These are phyloP conservation scores for Tulasnella sp. DNA, from an alignment of 768 basidiomycete genomes.

Conservation along the genomic window DNA sequence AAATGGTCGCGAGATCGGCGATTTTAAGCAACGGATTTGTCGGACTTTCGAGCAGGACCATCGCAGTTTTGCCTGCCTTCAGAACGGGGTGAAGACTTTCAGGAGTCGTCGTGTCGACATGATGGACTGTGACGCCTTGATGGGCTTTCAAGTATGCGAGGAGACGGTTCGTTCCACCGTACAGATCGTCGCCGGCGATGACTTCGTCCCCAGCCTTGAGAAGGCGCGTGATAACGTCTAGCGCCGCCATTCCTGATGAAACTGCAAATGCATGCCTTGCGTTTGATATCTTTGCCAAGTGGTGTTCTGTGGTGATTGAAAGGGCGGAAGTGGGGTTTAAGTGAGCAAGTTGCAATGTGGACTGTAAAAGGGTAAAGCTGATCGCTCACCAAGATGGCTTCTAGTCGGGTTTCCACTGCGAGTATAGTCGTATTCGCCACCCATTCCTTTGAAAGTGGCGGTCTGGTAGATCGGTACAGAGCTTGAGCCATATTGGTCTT, in stretches of 20 bases:
- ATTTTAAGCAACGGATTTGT: constrained; percentile 97
- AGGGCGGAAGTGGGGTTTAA: not conserved
- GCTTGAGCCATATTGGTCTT: constrained; percentile 93
- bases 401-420: constrained; percentile 96
- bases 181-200: constrained; percentile 94
- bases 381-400: constrained; percentile 75
- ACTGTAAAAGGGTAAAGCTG: not conserved
- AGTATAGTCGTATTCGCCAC: constrained; percentile 87
- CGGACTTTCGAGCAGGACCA: constrained; percentile 96
- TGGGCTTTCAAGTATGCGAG: constrained; percentile 83
- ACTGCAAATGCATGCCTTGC: constrained; percentile 87
- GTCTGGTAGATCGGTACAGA: constrained; percentile 98
- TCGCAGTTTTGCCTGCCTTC: constrained; percentile 69
- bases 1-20: constrained; percentile 80
- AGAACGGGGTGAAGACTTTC: constrained; percentile 58
- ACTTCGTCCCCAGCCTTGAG: constrained; percentile 95
- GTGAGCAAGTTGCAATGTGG: constrained; percentile 23
- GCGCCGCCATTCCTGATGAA: constrained; percentile 96
- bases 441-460: constrained; percentile 93
- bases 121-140: constrained; percentile 83
- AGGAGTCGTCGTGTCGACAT: constrained; percentile 87
- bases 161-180: constrained; percentile 95
- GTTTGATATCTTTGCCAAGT: constrained; percentile 94
- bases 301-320: constrained; percentile 63
- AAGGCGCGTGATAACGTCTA: constrained; percentile 89